Evolutionary conservation across 768 basidiomycete genomes (phyloP).

Genomic region (Collybia nuda): DNA sequence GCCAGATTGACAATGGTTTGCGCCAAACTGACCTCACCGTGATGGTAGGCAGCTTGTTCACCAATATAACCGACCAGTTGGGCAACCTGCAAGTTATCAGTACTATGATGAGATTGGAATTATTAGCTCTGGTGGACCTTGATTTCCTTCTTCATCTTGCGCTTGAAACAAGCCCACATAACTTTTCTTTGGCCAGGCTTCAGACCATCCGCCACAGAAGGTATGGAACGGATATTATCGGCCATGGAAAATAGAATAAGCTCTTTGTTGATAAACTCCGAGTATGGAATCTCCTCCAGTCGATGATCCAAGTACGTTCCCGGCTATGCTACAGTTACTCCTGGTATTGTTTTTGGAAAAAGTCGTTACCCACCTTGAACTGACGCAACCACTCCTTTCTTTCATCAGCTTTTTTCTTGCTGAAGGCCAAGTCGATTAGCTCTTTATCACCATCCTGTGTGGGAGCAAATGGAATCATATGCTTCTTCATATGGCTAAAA

Average conservation of each 20-base stretch:
- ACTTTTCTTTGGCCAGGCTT: conserved; percentile 99
- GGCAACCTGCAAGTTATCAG: conserved; percentile 55
- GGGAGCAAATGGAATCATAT: conserved; percentile 89
- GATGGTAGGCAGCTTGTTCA: conserved; percentile 94
- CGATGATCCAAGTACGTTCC: conserved; percentile 94
- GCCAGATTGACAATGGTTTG: conserved; percentile 92
- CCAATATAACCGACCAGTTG: conserved; percentile 95
- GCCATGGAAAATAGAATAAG: conserved; percentile 99
- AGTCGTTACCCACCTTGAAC: conserved; percentile 59
- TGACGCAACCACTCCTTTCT: conserved; percentile 97
- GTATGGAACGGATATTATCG: conserved; percentile 97
- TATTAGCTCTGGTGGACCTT: conserved; percentile 50
- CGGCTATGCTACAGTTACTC: conserved; percentile 47
- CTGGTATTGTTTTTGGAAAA: not conserved
- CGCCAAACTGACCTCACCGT: conserved; percentile 87
- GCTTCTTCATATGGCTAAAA: conserved; percentile 89
- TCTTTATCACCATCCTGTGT: conserved; percentile 81
- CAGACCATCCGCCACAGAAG: conserved; percentile 88
- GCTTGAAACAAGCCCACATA: conserved; percentile 94
- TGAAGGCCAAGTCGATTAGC: conserved; percentile 96
- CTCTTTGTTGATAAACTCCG: conserved; percentile 98
- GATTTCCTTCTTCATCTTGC: conserved; percentile 88
- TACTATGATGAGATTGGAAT: not conserved
- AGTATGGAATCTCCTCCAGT: conserved; percentile 79
- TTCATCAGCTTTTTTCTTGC: conserved; percentile 98